Evolutionary conservation across 2,329 filamentous ascomycete genomes (phyloP).

Genomic region (Paecilomyces sp.): DNA sequence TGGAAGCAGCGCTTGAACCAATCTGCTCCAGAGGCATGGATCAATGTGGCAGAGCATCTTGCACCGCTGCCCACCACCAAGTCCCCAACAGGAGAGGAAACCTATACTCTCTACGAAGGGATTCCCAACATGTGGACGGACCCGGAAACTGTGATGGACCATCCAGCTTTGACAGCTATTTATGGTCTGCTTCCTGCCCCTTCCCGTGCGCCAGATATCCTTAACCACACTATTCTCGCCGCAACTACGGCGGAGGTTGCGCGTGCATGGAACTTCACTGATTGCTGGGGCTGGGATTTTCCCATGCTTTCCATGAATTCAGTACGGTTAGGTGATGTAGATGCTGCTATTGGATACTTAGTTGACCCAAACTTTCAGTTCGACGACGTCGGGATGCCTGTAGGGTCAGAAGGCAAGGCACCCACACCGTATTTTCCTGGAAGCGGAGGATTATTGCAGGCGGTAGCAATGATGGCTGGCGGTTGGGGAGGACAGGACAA

Average conservation of each 20-base stretch:
- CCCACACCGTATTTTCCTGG: constrained; percentile 54
- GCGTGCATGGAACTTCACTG: constrained; percentile 35
- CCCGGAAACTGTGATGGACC: constrained; percentile 31
- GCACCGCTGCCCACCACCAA: constrained; percentile 46
- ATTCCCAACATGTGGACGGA: constrained; percentile 39
- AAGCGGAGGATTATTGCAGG: constrained; percentile 43
- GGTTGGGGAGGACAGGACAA: constrained; percentile 48
- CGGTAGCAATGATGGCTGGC: constrained; percentile 51
- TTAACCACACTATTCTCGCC: constrained; percentile 8
- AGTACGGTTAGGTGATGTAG: constrained; percentile 34
- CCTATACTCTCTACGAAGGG: constrained; percentile 51
- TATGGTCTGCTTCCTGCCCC: constrained; percentile 38
- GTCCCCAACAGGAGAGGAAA: constrained; percentile 14
- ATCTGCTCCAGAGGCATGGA: constrained; percentile 41
- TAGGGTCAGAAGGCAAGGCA: constrained; percentile 40
- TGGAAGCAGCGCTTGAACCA: constrained; percentile 47
- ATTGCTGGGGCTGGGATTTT: constrained; percentile 42
- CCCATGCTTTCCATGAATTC: constrained; percentile 43
- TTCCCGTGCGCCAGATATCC: constrained; percentile 30
- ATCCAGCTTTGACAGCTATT: constrained; percentile 41
- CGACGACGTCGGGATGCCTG: constrained; percentile 51
- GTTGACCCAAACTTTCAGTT: constrained; percentile 47
- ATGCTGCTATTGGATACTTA: constrained; percentile 36
- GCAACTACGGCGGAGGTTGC: constrained; percentile 35
- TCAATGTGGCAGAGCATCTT: constrained; percentile 43